These are phyloP conservation scores for Beauveria brongniartii DNA, from an alignment of 2,329 filamentous ascomycete species.

Conservation along the genomic window DNA sequence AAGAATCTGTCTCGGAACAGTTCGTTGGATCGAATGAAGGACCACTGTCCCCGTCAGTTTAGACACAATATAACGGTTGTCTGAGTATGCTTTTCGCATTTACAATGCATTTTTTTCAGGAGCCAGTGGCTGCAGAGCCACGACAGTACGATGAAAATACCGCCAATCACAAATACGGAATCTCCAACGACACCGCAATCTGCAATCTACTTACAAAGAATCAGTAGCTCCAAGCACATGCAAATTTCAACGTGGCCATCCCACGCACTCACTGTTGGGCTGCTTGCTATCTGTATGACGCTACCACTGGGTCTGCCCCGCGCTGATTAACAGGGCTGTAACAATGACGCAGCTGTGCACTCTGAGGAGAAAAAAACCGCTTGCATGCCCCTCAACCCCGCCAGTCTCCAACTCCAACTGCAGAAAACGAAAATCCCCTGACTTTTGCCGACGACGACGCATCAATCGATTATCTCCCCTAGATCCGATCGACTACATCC, in stretches of 20 bases:
- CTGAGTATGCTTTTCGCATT: background rate
- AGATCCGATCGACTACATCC: background rate
- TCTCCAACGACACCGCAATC: background rate
- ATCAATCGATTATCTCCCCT: background rate
- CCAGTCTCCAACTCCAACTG: background rate
- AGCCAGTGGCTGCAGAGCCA: background rate
- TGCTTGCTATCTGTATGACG: background rate
- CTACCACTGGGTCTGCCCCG: background rate
- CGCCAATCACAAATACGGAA: background rate
- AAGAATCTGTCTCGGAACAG: background rate
- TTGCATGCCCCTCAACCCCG: conserved; percentile 1
- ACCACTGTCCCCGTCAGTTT: too few relatives aligned
- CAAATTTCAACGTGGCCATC: background rate
- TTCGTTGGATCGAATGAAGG: too few relatives aligned
- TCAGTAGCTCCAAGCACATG: background rate
- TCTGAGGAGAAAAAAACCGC: background rate
- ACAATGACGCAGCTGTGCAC: background rate
- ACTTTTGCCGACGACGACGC: background rate
- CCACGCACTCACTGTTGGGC: background rate
- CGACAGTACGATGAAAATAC: background rate
- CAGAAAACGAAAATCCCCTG: background rate
- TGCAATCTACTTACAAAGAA: background rate
- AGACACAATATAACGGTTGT: too few relatives aligned
- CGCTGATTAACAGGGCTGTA: background rate
- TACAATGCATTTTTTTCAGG: background rate